Conservation (phyloP, 2,329 filamentous ascomycete genomes). For the Graphiopsis chlorocephala region DNA sequence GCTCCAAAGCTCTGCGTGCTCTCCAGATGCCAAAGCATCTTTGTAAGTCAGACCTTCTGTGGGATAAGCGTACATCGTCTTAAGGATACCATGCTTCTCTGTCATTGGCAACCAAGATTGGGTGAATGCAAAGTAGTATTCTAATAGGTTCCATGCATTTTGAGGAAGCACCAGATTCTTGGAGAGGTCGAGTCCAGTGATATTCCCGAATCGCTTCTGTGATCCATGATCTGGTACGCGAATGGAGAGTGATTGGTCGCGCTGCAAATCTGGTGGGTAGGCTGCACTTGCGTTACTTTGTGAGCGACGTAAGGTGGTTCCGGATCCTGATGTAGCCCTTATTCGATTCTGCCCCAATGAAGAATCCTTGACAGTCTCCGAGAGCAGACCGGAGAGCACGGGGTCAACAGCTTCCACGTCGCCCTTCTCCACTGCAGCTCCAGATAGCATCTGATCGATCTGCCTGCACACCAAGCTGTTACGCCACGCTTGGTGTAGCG, state of each 20-base stretch:
- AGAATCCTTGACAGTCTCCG: background rate
- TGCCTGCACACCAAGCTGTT: conserved; percentile 60
- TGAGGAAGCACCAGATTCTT: conserved; percentile 42
- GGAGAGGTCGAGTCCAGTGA: background rate
- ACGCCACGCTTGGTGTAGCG: conserved; percentile 61
- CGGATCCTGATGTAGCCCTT: background rate
- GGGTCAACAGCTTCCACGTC: conserved; percentile 5
- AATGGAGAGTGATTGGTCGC: background rate
- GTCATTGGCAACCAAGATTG: conserved; percentile 75
- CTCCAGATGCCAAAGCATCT: conserved; percentile 30
- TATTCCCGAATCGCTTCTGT: background rate
- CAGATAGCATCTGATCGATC: conserved; percentile 61
- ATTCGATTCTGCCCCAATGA: background rate
- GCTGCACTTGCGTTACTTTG: background rate
- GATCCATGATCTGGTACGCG: background rate
- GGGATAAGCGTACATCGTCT: conserved; percentile 55
- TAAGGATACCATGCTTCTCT: conserved; percentile 63
- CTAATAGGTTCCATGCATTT: conserved; percentile 61
- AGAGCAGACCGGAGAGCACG: background rate
- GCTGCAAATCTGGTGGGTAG: background rate
- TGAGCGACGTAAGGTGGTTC: background rate
- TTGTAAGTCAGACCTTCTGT: conserved; percentile 38
- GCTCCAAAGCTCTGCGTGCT: conserved; percentile 47
- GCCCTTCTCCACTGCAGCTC: conserved; percentile 27
- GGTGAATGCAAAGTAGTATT: conserved; percentile 72